Evolutionary conservation across 352 stramenopile species (phyloP), one percentile per base, ranked within the genome.

Genomic region (Phytopythium cucurbitacearum): DNA sequence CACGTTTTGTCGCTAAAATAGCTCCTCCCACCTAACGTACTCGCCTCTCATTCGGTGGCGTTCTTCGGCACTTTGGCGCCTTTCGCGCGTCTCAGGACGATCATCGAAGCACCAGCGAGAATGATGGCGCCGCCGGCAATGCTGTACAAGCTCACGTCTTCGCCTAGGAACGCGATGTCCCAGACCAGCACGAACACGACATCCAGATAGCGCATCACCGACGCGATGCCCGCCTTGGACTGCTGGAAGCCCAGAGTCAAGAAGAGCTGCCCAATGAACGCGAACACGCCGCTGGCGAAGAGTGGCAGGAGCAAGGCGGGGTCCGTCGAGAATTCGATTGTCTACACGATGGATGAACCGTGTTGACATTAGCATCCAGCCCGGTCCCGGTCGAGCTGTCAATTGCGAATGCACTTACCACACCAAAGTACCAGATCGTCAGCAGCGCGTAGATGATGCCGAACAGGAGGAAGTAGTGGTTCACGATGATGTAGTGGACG

Each of bases 181-280:
- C 75, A 75, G 3, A 87, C 59, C 35, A 91, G 78, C 40, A 91
- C 76, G 40, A 88, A 91, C 3, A 91, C 64, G 3, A 91, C 71
- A 62, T 91, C 73, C 51, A 88, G 35, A 43, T 76, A 71, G 40
- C 60, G 68, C 56, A 76, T 81, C 15, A 75, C 60, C 40, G 64
- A 62, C 6, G 72, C 70, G 33, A 73, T 54, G 13, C 67, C 72
- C 2, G 64, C 64, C 36, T 73, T 67, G 44, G 77, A 73, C 11
- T 77, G 56, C 49, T 85, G 71, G 53, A 85, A 80, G 36, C 74
- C 74, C 5, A 67, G 63, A 3, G 74, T 82, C 36, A 85, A 61
- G 15, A 58, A 62, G n/a, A 74, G 33, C 44, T 85, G 71, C 0
- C 69, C 69, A 12, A 82, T 10, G 45, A 81, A 85, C 3, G 57